phyloP scores from a whole-genome alignment of 345 rosid species.

The Eucalyptus regnans region DNA sequence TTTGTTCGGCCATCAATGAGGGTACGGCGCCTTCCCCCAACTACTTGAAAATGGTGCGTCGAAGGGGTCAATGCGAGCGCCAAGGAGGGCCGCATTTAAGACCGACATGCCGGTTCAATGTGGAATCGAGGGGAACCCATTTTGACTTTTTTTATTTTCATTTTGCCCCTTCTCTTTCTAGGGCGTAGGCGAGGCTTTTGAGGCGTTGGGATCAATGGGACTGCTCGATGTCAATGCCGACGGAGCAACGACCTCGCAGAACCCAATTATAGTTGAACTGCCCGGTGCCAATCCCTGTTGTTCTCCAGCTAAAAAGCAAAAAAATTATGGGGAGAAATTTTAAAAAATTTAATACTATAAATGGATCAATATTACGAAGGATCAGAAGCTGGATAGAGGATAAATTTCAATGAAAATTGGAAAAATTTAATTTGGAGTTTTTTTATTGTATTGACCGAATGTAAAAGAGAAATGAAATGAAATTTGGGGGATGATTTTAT shows the following conservation, averaged over 20 bases:
- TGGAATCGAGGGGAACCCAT: neutral
- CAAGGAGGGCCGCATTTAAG: neutral
- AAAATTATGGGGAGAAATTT: too few relatives aligned
- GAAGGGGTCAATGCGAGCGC: neutral
- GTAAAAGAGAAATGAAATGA: neutral
- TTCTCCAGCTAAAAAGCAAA: neutral
- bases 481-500: neutral
- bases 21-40: neutral
- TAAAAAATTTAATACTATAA: too few relatives aligned
- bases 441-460: too few relatives aligned
- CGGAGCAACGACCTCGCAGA: neutral
- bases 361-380: too few relatives aligned
- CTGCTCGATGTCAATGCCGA: neutral
- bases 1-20: neutral
- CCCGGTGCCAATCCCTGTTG: too few relatives aligned
- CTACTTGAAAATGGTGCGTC: neutral
- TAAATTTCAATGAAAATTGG: too few relatives aligned
- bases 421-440: too few relatives aligned
- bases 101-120: neutral
- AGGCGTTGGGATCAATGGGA: neutral
- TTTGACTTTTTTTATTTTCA: neutral
- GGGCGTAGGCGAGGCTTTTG: neutral
- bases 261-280: neutral
- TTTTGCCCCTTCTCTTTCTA: neutral
- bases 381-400: too few relatives aligned